Evolutionary conservation across 208 protist species (phyloP).

Genomic region (Kentomonas sorsogonicus): DNA sequence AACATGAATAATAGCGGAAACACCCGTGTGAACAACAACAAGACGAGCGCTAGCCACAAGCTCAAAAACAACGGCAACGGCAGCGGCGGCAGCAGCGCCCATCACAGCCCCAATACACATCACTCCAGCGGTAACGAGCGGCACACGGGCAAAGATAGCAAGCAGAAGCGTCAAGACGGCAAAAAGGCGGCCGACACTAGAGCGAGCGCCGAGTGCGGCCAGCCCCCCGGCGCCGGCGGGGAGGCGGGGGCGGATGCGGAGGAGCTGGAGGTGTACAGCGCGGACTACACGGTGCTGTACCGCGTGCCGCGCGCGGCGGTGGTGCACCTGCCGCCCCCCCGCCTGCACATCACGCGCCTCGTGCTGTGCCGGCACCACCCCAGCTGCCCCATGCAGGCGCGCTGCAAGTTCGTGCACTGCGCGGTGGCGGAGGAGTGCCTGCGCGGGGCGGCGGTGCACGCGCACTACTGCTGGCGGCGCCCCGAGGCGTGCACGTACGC

Average conservation of each 20-base stretch:
- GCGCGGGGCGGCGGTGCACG: conserved; percentile 62
- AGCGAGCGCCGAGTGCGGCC: too few relatives aligned
- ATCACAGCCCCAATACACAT: too few relatives aligned
- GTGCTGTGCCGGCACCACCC: conserved; percentile 75
- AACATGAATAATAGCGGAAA: too few relatives aligned
- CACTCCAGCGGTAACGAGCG: too few relatives aligned
- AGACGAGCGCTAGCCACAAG: too few relatives aligned
- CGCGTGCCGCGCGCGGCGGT: conserved; percentile 45
- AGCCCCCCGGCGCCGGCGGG: neutral
- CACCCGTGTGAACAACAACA: too few relatives aligned
- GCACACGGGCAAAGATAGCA: too few relatives aligned
- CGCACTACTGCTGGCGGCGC: conserved; percentile 72
- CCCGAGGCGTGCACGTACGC: conserved; percentile 60
- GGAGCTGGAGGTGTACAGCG: conserved; percentile 52
- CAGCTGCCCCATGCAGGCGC: conserved; percentile 52
- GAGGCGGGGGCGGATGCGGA: neutral
- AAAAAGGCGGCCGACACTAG: too few relatives aligned
- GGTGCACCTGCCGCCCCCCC: conserved; percentile 54
- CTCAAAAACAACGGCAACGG: too few relatives aligned
- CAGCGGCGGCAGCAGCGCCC: too few relatives aligned
- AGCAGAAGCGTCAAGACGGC: too few relatives aligned
- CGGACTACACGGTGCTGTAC: conserved; percentile 59
- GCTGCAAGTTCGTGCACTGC: conserved; percentile 80
- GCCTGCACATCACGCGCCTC: conserved; percentile 80
- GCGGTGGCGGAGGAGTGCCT: conserved; percentile 49